Evolutionary conservation across 208 protist genomes (phyloP).

Genomic region (Leishmania aethiopica): DNA sequence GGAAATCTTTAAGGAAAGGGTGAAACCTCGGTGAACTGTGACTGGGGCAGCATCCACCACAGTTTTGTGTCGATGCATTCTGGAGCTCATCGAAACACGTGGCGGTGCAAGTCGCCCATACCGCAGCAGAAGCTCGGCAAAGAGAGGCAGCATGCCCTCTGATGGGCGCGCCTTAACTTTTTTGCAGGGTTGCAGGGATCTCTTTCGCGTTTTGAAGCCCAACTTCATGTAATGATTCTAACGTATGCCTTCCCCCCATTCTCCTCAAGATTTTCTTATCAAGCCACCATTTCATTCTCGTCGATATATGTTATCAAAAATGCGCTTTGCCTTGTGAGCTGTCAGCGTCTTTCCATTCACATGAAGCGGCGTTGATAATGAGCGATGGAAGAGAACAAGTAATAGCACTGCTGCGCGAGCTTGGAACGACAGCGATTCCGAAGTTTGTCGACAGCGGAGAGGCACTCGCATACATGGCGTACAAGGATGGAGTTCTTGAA

Average conservation of each 20-base stretch:
- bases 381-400: not conserved
- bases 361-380: not conserved
- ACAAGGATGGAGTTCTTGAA: conserved; percentile 21
- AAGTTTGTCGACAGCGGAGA: conserved; percentile 29
- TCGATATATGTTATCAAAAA: not conserved
- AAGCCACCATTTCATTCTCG: not conserved
- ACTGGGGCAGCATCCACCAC: not conserved
- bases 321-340: not conserved
- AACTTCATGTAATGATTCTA: not conserved
- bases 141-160: not conserved
- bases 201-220: not conserved
- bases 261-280: not conserved
- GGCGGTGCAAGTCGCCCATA: not conserved
- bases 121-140: not conserved
- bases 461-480: conserved; percentile 25
- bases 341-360: not conserved
- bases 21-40: not conserved
- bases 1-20: conserved; percentile 1
- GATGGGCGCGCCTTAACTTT: not conserved
- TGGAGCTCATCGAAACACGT: not conserved
- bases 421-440: conserved; percentile 10
- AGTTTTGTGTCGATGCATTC: not conserved
- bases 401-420: conserved; percentile 10
- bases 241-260: not conserved
- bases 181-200: not conserved